Percentiles rank a stretch among this genome's conserved stretches.
These are phyloP conservation scores for Cutaneotrichosporon curvatum DNA, from an alignment of 1,284 basidiomycete species.

Conservation along the genomic window DNA sequence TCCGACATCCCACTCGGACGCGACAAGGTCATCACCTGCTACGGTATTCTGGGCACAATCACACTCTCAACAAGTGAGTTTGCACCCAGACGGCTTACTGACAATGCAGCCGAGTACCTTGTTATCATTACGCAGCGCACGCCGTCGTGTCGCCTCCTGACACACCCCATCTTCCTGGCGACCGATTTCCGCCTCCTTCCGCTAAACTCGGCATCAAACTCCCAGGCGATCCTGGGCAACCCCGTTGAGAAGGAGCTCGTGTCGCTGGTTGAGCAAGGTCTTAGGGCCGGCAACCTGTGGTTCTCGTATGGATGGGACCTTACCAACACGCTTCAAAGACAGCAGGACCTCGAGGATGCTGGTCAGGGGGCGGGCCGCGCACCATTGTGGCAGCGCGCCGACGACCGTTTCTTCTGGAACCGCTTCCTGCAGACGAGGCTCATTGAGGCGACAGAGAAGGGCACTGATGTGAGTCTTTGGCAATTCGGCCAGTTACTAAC, in stretches of 20 bases:
- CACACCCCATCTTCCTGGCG: slow-evolving; percentile 79
- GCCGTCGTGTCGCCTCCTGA: slow-evolving; percentile 69
- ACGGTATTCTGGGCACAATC: slow-evolving; percentile 80
- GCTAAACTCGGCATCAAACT: slow-evolving; percentile 59
- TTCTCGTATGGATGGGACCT: slow-evolving; percentile 91
- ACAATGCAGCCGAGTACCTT: slow-evolving; percentile 73
- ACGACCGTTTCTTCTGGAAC: slow-evolving; percentile 99
- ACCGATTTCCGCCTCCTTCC: slow-evolving; percentile 90
- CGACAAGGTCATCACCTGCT: slow-evolving; percentile 52
- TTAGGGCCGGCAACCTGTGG: slow-evolving; percentile 71
- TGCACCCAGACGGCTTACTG: neutral
- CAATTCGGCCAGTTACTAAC: neutral
- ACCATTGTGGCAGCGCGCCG: slow-evolving; percentile 55
- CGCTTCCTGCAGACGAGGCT: slow-evolving; percentile 53
- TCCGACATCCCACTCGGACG: slow-evolving; percentile 41
- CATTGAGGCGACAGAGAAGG: slow-evolving; percentile 43
- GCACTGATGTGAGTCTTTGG: slow-evolving; percentile 36
- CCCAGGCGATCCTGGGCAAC: slow-evolving; percentile 56
- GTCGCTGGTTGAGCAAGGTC: slow-evolving; percentile 76
- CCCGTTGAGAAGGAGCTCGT: slow-evolving; percentile 83
- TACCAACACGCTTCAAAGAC: slow-evolving; percentile 79
- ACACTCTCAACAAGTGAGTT: slow-evolving; percentile 68
- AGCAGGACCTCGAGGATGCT: slow-evolving; percentile 58
- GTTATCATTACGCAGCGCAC: slow-evolving; percentile 81
- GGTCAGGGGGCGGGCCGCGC: slow-evolving; percentile 55